phyloP scores from a whole-genome alignment of 1,284 basidiomycete species.

The Pseudozyma pruni region DNA sequence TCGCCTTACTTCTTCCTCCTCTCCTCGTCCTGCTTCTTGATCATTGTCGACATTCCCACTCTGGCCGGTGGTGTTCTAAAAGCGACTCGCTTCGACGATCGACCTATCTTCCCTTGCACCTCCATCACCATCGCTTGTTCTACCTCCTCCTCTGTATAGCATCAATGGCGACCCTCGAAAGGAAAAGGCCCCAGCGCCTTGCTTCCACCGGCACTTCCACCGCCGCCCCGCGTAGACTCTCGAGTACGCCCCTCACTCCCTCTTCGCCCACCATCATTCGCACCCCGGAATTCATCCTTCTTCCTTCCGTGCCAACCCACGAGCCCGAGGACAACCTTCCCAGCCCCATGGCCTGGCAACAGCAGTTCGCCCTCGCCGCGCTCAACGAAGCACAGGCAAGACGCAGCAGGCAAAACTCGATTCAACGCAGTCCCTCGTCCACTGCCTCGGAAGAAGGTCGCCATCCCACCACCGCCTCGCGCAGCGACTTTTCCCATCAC shows the following conservation, averaged over 20 bases:
- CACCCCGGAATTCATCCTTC: slow-evolving; percentile 37
- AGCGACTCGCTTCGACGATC: background rate
- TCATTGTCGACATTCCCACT: no score
- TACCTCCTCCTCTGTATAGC: background rate
- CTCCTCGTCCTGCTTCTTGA: background rate
- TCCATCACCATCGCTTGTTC: background rate
- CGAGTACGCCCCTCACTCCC: slow-evolving; percentile 11
- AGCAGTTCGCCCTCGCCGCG: slow-evolving; percentile 32
- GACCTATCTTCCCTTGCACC: background rate
- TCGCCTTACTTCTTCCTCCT: background rate
- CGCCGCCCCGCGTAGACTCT: slow-evolving; percentile 4
- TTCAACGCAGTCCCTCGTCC: slow-evolving; percentile 1
- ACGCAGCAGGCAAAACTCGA: slow-evolving; percentile 22
- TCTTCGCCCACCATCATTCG: slow-evolving; percentile 45
- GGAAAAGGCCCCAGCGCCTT: slow-evolving; percentile 32
- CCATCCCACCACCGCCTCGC: no score
- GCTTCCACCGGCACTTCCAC: slow-evolving; percentile 1
- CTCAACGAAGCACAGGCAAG: slow-evolving; percentile 21
- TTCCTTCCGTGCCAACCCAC: slow-evolving; percentile 52
- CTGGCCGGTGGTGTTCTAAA: no score
- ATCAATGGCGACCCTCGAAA: slow-evolving; percentile 37
- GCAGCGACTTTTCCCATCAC: background rate
- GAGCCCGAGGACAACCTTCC: slow-evolving; percentile 51
- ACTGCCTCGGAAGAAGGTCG: background rate
- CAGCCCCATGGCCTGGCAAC: slow-evolving; percentile 29